Evolutionary conservation across 257 asterid species (phyloP).

Genomic region (Schizonepeta tenuifolia): DNA sequence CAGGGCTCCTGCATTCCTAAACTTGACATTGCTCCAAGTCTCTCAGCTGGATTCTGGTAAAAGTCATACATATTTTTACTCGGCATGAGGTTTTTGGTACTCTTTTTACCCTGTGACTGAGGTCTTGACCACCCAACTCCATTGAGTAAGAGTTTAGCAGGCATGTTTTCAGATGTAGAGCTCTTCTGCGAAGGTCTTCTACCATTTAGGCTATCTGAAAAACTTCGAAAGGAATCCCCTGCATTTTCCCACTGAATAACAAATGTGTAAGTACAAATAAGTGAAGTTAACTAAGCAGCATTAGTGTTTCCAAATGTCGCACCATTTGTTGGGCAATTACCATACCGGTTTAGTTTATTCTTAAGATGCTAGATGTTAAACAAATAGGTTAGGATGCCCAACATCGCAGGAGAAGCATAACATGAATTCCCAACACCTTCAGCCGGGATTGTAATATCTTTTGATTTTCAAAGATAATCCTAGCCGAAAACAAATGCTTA

Average conservation of each 20-base stretch:
- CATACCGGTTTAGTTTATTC: conserved; percentile 10
- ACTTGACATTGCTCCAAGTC: conserved; percentile 48
- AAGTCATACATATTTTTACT: conserved; percentile 42
- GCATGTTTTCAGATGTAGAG: conserved; percentile 53
- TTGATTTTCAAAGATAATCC: conserved; percentile 11
- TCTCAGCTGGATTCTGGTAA: conserved; percentile 55
- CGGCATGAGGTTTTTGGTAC: conserved; percentile 45
- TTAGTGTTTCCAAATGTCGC: conserved; percentile 24
- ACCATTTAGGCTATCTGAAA: conserved; percentile 52
- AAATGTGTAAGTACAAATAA: conserved; percentile 39
- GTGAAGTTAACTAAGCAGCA: conserved; percentile 25
- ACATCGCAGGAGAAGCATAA: conserved; percentile 27
- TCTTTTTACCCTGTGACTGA: conserved; percentile 70
- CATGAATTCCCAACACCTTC: conserved; percentile 11
- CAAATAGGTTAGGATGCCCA: background rate
- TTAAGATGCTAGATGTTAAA: conserved; percentile 11
- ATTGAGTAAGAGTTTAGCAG: conserved; percentile 70
- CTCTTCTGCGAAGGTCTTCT: conserved; percentile 55
- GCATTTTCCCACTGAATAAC: conserved; percentile 81
- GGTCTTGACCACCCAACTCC: conserved; percentile 93
- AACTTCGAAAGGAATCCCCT: conserved; percentile 65
- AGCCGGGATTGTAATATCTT: conserved; percentile 3
- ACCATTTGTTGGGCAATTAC: conserved; percentile 20
- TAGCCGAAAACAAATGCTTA: conserved; percentile 21
- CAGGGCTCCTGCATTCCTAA: conserved; percentile 75